Conservation (phyloP, 768 basidiomycete species). For the Tephrocybe sp. region DNA sequence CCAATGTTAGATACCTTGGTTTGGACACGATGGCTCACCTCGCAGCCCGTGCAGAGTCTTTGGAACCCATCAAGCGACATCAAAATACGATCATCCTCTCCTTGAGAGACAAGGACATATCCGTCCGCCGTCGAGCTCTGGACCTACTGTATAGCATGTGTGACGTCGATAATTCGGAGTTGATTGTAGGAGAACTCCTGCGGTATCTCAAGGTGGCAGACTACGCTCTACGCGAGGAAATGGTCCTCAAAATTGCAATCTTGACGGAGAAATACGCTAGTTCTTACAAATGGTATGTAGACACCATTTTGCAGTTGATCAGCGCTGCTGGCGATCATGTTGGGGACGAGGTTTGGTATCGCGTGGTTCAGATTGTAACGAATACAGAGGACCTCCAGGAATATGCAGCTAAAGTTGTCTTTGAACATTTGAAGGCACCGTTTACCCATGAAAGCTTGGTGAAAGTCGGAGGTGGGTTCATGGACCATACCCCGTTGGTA, state of each 20-base stretch:
- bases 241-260: conserved; percentile 98
- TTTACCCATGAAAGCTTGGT: conserved; percentile 91
- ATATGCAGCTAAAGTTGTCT: conserved; percentile 91
- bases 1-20: conserved; percentile 96
- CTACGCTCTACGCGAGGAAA: conserved; percentile 94
- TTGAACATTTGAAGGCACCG: conserved; percentile 83
- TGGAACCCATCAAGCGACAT: conserved; percentile 92
- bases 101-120: conserved; percentile 95
- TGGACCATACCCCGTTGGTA: not conserved
- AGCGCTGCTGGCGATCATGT: conserved; percentile 98
- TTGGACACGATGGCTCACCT: conserved; percentile 98
- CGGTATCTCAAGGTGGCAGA: conserved; percentile 95
- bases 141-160: conserved; percentile 99
- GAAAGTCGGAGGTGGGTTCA: conserved; percentile 82
- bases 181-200: conserved; percentile 93
- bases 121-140: conserved; percentile 88
- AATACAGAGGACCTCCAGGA: conserved; percentile 98
- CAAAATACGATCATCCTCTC: conserved; percentile 94
- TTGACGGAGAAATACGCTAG: conserved; percentile 98
- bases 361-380: conserved; percentile 96
- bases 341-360: conserved; percentile 99
- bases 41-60: conserved; percentile 87
- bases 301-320: conserved; percentile 94
- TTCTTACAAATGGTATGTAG: conserved; percentile 99
- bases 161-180: conserved; percentile 93